Percentiles rank a stretch among this genome's conserved stretches.
Conservation (phyloP, 805 yeast species). For the Limtongia smithiae region DNA sequence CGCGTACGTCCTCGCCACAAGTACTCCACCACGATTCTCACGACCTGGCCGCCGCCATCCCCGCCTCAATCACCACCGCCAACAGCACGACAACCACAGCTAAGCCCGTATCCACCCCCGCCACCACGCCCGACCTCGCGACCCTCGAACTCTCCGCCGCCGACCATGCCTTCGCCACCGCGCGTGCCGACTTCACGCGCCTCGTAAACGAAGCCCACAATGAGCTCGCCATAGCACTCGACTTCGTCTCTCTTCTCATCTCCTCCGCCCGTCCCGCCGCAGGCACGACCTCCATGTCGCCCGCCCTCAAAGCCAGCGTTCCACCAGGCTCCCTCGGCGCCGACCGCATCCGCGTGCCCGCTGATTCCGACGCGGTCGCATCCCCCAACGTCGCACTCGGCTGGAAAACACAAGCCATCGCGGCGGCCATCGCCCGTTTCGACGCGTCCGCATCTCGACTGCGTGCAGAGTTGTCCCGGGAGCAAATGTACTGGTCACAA, state of each 20-base stretch:
- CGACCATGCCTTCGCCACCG: slow-evolving; percentile 29
- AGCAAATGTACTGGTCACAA: slow-evolving; percentile 65
- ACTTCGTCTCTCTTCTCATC: slow-evolving; percentile 77
- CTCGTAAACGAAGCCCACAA: slow-evolving; percentile 58
- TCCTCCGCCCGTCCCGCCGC: slow-evolving; percentile 81
- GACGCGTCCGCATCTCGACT: slow-evolving; percentile 51
- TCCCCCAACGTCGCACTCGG: slow-evolving; percentile 72
- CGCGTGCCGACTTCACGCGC: slow-evolving; percentile 31
- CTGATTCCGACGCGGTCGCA: slow-evolving; percentile 36
- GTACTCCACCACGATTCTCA: too few relatives aligned
- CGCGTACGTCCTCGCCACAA: too few relatives aligned
- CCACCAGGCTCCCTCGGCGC: slow-evolving; percentile 67
- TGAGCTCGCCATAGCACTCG: slow-evolving; percentile 83
- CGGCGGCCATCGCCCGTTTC: slow-evolving; percentile 52
- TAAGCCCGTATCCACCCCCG: slow-evolving; percentile 19
- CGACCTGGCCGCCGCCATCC: not conserved
- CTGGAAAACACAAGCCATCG: slow-evolving; percentile 77
- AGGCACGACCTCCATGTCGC: slow-evolving; percentile 83
- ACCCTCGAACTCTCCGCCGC: slow-evolving; percentile 7
- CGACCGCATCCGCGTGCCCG: slow-evolving; percentile 23
- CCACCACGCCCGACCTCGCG: slow-evolving; percentile 16
- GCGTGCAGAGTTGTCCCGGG: slow-evolving; percentile 53
- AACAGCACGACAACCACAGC: not conserved
- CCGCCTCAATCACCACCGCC: not conserved
- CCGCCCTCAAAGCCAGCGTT: slow-evolving; percentile 67